Conservation (phyloP, 1,284 basidiomycete species). For the Rhodotorula sp. region DNA sequence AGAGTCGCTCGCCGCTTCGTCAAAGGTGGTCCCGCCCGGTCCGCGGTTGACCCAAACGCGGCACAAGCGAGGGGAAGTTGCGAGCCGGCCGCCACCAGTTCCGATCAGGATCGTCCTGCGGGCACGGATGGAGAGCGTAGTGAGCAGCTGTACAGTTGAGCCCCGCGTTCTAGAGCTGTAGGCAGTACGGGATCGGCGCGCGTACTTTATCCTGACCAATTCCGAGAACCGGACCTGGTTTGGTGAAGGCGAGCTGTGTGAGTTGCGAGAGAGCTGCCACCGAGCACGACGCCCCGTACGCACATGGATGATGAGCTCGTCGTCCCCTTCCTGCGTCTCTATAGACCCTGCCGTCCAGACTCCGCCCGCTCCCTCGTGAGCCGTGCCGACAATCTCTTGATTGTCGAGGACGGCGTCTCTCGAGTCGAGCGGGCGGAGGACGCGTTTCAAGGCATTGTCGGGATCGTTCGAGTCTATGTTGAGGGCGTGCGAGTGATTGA, state of each 20-base stretch:
- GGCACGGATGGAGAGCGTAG: constrained; percentile 52
- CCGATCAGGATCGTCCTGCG: constrained; percentile 68
- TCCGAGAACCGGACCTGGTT: constrained; percentile 59
- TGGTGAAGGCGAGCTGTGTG: background rate
- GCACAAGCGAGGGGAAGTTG: constrained; percentile 28
- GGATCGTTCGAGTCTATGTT: constrained; percentile 21
- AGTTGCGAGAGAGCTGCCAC: no score
- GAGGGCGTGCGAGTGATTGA: constrained; percentile 19
- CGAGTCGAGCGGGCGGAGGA: constrained; percentile 50
- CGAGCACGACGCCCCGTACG: background rate
- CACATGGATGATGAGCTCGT: constrained; percentile 66
- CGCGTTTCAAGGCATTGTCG: constrained; percentile 11
- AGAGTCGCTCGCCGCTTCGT: background rate
- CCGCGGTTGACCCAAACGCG: constrained; percentile 37
- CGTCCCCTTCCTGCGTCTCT: constrained; percentile 33
- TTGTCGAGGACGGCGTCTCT: constrained; percentile 72
- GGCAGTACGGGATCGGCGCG: constrained; percentile 41
- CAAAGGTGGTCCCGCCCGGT: constrained; percentile 19
- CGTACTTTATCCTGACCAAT: constrained; percentile 66
- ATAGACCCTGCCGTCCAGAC: constrained; percentile 52
- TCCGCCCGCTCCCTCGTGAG: constrained; percentile 58
- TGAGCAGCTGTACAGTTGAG: no score
- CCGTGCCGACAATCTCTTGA: constrained; percentile 65
- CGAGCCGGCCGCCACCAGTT: constrained; percentile 61
- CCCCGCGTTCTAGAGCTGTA: no score